Evolutionary conservation across 352 stramenopile genomes (phyloP), one percentile per base, ranked within the genome.

Genomic region (Phytophthora sp.): DNA sequence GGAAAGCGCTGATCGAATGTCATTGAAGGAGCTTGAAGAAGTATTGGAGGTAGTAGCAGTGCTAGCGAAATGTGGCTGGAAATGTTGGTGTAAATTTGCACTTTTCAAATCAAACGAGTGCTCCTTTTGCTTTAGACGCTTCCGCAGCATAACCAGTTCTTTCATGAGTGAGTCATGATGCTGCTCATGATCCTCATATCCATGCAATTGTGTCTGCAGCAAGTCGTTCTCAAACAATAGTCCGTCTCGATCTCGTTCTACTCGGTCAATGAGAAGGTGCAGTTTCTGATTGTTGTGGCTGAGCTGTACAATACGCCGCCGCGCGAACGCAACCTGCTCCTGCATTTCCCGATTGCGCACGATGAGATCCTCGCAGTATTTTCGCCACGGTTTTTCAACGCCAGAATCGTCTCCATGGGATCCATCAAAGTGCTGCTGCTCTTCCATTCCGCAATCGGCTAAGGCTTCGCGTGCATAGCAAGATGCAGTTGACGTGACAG

Each of bases 251-350:
- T 95, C 87, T 43, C 82, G 85, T 42, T 95, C 87, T 32, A 95
- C 81, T n/a, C 86, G 81, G 43, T 95, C 85, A 17, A 93, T 76
- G 17, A 95, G 72, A 37, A 92, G 66, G 37, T 95, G 82, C 18
- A 95, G 62, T 39, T 95, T 92, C 51, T 93, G 83, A 48, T 93
- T 94, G 58, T 89, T 88, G 69, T 89, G 84, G 17, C 77, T 86
- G 21, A 93, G 51, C 31, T 89, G 81, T 4, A 87, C 79, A 50
- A 92, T 84, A 12, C 83, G 72, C 10, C 73, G 71, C 12, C 85
- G 75, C 4, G 77, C 77, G 37, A 85, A 79, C 20, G 82, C 56
- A n/a, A 90, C 65, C 60, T 94, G 85, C 49, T 91, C 77, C 28
- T 92, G 81, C 77, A 92, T 83, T 41, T 92, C 81, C 34, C 83